Conservation (phyloP, 208 protist species). For the Crithidia fasciculata region DNA sequence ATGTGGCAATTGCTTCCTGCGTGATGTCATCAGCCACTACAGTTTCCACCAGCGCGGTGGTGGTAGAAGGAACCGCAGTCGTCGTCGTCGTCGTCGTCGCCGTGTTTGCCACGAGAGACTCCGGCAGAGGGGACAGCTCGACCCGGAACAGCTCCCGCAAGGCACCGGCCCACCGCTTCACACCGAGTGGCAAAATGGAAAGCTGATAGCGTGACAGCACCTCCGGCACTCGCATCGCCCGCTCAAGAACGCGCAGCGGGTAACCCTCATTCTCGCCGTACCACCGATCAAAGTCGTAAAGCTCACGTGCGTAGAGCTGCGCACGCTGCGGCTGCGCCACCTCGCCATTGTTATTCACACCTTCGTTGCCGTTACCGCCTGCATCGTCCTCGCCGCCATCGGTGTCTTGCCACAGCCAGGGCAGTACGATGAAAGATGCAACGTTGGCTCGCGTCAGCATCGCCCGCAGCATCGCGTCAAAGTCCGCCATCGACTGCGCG, state of each 20-base stretch:
- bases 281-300: slow-evolving; percentile 22
- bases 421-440: slow-evolving; percentile 21
- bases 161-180: slow-evolving; percentile 15
- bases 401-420: slow-evolving; percentile 5
- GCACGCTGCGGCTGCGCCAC: neutral
- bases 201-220: neutral
- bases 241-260: slow-evolving; percentile 20
- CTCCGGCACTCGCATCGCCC: slow-evolving; percentile 11
- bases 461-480: slow-evolving; percentile 12
- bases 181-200: neutral
- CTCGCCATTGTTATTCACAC: neutral
- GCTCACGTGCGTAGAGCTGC: slow-evolving; percentile 8
- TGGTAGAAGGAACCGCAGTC: neutral
- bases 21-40: no score
- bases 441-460: slow-evolving; percentile 19
- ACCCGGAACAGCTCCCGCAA: slow-evolving; percentile 23
- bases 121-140: slow-evolving; percentile 3
- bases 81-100: neutral
- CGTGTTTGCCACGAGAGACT: neutral
- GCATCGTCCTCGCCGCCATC: no score
- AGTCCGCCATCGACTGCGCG: slow-evolving; percentile 1
- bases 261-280: slow-evolving; percentile 5
- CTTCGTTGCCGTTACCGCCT: neutral
- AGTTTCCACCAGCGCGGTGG: neutral
- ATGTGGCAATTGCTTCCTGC: neutral